phyloP scores from a whole-genome alignment of 345 rosid species.

The Syzygium aqueum region DNA sequence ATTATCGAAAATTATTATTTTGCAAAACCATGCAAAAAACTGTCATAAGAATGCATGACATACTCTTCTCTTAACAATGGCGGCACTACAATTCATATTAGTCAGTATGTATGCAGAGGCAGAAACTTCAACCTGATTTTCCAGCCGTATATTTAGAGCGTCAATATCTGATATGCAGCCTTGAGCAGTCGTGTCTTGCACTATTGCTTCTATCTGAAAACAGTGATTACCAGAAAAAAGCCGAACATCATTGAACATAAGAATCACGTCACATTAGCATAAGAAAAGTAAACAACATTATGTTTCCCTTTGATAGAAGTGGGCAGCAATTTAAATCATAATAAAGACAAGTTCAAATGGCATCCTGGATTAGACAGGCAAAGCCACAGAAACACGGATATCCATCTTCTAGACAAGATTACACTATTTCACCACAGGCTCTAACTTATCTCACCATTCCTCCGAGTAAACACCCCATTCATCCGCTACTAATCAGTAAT shows the following conservation, averaged over 20 bases:
- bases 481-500: neutral
- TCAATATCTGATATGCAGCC: constrained; percentile 61
- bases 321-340: neutral
- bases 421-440: neutral
- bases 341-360: neutral
- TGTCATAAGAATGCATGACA: neutral
- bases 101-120: neutral
- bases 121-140: constrained; percentile 52
- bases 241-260: neutral
- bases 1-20: neutral
- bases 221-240: neutral
- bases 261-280: neutral
- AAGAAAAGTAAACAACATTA: neutral
- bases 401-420: neutral
- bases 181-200: constrained; percentile 56
- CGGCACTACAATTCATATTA: neutral
- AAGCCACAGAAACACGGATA: neutral
- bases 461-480: neutral
- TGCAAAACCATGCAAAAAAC: neutral
- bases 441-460: neutral
- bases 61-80: neutral
- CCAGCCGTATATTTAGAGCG: constrained; percentile 66
- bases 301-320: neutral
- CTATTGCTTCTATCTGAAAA: constrained; percentile 69
- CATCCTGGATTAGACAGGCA: neutral